A percentile compares a stretch with the other conserved stretches of the same genome.
Evolutionary conservation across 305 asterid genomes (phyloP).

Genomic region (Solanum hybrid): DNA sequence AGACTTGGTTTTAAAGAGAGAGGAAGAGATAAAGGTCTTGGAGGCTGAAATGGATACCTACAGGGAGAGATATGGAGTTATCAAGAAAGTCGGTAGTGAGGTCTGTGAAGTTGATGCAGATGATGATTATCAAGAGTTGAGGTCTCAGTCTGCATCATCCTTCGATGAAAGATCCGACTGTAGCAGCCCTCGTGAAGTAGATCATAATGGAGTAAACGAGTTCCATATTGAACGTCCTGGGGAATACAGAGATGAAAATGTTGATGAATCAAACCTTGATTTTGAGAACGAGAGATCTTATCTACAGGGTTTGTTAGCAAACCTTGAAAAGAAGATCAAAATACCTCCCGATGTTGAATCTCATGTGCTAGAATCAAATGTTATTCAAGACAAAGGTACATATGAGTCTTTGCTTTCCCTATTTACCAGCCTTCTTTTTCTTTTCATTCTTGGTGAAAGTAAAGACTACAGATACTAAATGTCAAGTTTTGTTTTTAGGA

Average conservation of each 20-base stretch:
- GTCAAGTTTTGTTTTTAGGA: constrained; percentile 10
- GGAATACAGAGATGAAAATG: constrained; percentile 27
- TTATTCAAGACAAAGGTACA: constrained; percentile 15
- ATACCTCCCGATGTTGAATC: constrained; percentile 19
- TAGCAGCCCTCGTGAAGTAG: constrained; percentile 29
- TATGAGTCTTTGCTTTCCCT: not conserved
- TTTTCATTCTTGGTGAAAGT: not conserved
- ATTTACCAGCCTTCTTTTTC: not conserved
- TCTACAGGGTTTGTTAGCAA: constrained; percentile 40
- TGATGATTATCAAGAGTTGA: constrained; percentile 64
- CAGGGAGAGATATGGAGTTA: constrained; percentile 42
- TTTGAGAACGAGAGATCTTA: constrained; percentile 42
- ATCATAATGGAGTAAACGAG: constrained; percentile 25
- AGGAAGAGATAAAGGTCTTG: constrained; percentile 55
- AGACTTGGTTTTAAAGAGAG: constrained; percentile 57
- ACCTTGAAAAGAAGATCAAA: constrained; percentile 35
- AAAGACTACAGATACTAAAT: not conserved
- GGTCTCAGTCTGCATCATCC: constrained; percentile 37
- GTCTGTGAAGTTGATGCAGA: constrained; percentile 57
- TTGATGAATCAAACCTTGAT: constrained; percentile 23
- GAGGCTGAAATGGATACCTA: constrained; percentile 56
- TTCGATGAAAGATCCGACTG: constrained; percentile 38
- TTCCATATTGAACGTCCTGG: constrained; percentile 8
- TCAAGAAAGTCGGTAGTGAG: constrained; percentile 52
- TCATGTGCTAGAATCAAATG: constrained; percentile 17